These are phyloP conservation scores for Vigna trinervia DNA, from an alignment of 306 rosid genomes.

Conservation along the genomic window DNA sequence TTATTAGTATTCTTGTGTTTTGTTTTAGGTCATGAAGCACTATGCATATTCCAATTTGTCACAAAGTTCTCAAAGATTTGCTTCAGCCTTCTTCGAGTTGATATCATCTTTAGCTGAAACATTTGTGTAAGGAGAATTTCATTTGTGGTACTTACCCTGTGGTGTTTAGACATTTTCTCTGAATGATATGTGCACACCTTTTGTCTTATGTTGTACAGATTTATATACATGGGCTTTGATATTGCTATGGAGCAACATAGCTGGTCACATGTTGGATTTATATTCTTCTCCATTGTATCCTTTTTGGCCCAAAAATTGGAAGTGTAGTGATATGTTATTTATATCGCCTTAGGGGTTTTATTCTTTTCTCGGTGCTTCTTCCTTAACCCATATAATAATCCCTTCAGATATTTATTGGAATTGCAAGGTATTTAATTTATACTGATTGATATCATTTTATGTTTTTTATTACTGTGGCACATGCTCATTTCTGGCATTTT, in stretches of 20 bases:
- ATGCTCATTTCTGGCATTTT: constrained; percentile 39
- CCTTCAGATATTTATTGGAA: constrained; percentile 78
- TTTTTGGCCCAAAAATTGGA: constrained; percentile 35
- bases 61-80: constrained; percentile 91
- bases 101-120: constrained; percentile 98
- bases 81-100: constrained; percentile 87
- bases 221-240: constrained; percentile 99
- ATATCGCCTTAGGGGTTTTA: constrained; percentile 33
- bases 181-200: constrained; percentile 14
- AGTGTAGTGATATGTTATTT: constrained; percentile 26
- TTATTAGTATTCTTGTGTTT: constrained; percentile 38
- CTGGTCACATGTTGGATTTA: constrained; percentile 99
- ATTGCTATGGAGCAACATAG: constrained; percentile 98
- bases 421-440: constrained; percentile 81
- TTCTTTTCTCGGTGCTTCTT: constrained; percentile 48
- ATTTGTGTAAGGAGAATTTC: constrained; percentile 75
- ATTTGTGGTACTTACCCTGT: constrained; percentile 32
- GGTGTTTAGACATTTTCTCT: constrained; percentile 35
- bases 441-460: constrained; percentile 30
- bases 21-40: constrained; percentile 95
- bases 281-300: constrained; percentile 99
- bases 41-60: constrained; percentile 91
- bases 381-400: constrained; percentile 62
- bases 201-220: constrained; percentile 60
- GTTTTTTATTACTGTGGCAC: constrained; percentile 28